Conservation (phyloP, 352 stramenopile genomes). For the Globisporangium canariense region DNA sequence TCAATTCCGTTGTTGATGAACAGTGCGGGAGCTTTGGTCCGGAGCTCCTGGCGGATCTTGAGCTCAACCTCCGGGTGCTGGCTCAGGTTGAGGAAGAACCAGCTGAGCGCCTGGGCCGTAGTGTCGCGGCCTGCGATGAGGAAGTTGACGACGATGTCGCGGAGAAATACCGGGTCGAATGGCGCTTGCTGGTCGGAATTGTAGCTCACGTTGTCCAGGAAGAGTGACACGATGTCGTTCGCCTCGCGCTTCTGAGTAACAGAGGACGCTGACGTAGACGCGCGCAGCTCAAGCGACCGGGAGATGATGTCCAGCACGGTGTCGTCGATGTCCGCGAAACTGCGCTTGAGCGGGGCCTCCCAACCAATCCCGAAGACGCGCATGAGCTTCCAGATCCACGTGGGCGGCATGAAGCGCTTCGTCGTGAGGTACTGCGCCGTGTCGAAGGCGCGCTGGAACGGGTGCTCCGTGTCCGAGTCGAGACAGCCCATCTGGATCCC, state of each 20-base stretch:
- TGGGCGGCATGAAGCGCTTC: constrained; percentile 34
- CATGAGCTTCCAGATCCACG: constrained; percentile 45
- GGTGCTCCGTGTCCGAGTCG: constrained; percentile 28
- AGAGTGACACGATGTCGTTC: constrained; percentile 22
- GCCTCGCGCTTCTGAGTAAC: neutral
- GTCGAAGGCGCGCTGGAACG: constrained; percentile 59
- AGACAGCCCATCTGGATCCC: constrained; percentile 43
- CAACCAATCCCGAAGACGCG: constrained; percentile 29
- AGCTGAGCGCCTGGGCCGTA: constrained; percentile 64
- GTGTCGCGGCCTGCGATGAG: constrained; percentile 79
- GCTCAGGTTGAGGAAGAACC: constrained; percentile 61
- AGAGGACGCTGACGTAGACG: neutral
- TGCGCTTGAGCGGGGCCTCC: constrained; percentile 27
- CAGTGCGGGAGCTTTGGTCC: constrained; percentile 27
- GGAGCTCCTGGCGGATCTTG: constrained; percentile 46
- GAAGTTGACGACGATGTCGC: constrained; percentile 80
- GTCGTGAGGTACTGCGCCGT: constrained; percentile 27
- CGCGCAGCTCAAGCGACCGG: constrained; percentile 24
- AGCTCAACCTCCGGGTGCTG: constrained; percentile 46
- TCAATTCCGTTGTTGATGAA: neutral
- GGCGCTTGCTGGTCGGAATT: neutral
- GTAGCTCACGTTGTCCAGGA: constrained; percentile 18
- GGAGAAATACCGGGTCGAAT: constrained; percentile 42
- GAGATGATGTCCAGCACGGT: constrained; percentile 38
- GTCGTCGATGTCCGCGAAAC: constrained; percentile 36